phyloP scores from a whole-genome alignment of 495 filamentous ascomycete genomes.

The Evernia prunastri region DNA sequence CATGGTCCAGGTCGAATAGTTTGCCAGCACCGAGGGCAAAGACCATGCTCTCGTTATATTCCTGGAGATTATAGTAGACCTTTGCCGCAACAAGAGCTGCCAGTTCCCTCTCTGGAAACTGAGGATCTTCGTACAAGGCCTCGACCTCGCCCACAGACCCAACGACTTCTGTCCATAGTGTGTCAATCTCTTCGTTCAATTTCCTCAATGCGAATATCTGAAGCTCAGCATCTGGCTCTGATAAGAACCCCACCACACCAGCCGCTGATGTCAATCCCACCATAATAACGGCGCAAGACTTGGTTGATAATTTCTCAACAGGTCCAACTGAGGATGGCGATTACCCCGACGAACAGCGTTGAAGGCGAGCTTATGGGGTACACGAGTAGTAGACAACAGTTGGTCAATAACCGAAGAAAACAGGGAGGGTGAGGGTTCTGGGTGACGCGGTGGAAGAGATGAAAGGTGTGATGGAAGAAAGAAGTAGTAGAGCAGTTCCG shows the following conservation, averaged over 20 bases:
- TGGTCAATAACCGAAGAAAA: background rate
- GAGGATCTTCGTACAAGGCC: constrained; percentile 93
- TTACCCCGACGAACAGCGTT: background rate
- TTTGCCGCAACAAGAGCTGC: constrained; percentile 93
- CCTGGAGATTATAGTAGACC: constrained; percentile 97
- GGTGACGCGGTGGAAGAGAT: background rate
- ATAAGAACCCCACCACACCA: constrained; percentile 90
- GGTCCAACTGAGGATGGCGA: background rate
- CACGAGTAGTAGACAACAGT: background rate
- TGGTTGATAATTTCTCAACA: background rate
- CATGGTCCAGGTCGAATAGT: constrained; percentile 83
- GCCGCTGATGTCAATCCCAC: constrained; percentile 89
- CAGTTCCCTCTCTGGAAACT: constrained; percentile 87
- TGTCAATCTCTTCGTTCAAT: constrained; percentile 90
- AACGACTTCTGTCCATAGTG: constrained; percentile 95
- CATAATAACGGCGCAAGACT: constrained; percentile 48
- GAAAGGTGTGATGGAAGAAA: background rate
- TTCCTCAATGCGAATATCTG: constrained; percentile 90
- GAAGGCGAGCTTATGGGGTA: background rate
- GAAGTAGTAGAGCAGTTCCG: background rate
- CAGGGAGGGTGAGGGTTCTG: background rate
- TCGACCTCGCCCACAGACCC: constrained; percentile 90
- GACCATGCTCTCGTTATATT: constrained; percentile 98
- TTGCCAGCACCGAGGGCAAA: constrained; percentile 95
- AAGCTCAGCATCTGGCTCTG: constrained; percentile 87